These are phyloP conservation scores for Lepidium sativum DNA, from an alignment of 345 rosid species.

Conservation along the genomic window DNA sequence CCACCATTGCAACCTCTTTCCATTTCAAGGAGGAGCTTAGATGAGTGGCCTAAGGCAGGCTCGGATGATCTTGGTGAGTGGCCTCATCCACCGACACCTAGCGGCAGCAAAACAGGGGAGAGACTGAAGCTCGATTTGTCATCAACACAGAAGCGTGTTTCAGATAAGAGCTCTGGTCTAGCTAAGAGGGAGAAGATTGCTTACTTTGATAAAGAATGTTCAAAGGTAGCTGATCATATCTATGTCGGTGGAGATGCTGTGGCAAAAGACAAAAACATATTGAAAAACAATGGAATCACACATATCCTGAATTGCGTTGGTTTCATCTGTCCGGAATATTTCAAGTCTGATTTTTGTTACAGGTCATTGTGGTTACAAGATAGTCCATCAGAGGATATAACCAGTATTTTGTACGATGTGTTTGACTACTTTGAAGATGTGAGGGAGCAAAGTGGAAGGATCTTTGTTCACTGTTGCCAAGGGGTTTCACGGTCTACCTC, in stretches of 20 bases:
- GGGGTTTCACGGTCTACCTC: constrained; percentile 99
- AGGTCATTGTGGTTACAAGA: constrained; percentile 98
- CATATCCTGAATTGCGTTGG: constrained; percentile 96
- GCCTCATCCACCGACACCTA: constrained; percentile 87
- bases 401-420: constrained; percentile 93
- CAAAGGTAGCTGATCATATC: constrained; percentile 90
- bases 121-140: constrained; percentile 91
- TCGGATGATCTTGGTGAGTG: constrained; percentile 96
- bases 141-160: constrained; percentile 45
- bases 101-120: constrained; percentile 74
- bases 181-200: constrained; percentile 93
- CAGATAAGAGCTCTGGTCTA: constrained; percentile 63
- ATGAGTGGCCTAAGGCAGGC: constrained; percentile 98
- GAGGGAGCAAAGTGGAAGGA: constrained; percentile 81
- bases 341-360: constrained; percentile 79
- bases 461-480: constrained; percentile 96
- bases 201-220: constrained; percentile 88
- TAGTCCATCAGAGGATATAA: constrained; percentile 96
- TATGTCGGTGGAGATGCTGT: constrained; percentile 98
- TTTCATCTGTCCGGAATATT: constrained; percentile 95
- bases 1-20: constrained; percentile 94
- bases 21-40: constrained; percentile 84
- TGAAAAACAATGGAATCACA: constrained; percentile 79
- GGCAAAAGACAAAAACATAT: constrained; percentile 71
- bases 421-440: constrained; percentile 99